Evolutionary conservation across 208 protist species (phyloP).

Genomic region (Acanthamoeba royreba): DNA sequence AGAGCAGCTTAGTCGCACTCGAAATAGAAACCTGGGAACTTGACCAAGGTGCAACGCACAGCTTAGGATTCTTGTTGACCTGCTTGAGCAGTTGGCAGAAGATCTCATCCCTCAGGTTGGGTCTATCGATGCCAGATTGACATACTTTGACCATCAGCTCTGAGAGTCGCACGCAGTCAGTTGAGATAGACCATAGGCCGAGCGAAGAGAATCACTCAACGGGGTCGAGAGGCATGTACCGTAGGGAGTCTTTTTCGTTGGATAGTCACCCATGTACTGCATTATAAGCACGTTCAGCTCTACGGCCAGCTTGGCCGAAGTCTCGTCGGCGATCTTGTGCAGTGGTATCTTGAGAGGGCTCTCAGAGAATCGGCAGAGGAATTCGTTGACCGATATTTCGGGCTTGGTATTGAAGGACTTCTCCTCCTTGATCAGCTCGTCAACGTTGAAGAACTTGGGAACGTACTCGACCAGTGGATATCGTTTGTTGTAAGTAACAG

Average conservation of each 20-base stretch:
- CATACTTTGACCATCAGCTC: slow-evolving; percentile 12
- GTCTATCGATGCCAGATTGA: background rate
- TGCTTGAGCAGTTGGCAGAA: slow-evolving; percentile 63
- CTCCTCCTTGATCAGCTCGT: slow-evolving; percentile 17
- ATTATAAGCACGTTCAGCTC: slow-evolving; percentile 11
- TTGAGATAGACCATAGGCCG: background rate
- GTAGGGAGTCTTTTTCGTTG: background rate
- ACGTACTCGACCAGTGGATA: background rate
- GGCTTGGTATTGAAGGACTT: background rate
- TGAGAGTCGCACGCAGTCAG: background rate
- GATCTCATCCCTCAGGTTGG: slow-evolving; percentile 55
- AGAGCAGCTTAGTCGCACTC: background rate
- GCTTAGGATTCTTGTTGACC: slow-evolving; percentile 46
- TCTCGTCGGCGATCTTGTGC: background rate
- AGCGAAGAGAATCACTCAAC: too few relatives aligned
- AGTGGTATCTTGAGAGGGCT: background rate
- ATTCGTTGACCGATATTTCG: background rate
- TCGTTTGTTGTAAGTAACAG: background rate
- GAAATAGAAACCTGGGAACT: background rate
- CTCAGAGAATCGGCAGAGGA: background rate
- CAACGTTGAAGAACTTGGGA: background rate
- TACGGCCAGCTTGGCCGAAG: background rate
- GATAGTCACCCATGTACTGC: slow-evolving; percentile 59
- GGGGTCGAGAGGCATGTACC: background rate
- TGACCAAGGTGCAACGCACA: background rate